These are phyloP conservation scores for Ilyonectria sp. DNA, from an alignment of 2,329 filamentous ascomycete genomes.

Conservation along the genomic window DNA sequence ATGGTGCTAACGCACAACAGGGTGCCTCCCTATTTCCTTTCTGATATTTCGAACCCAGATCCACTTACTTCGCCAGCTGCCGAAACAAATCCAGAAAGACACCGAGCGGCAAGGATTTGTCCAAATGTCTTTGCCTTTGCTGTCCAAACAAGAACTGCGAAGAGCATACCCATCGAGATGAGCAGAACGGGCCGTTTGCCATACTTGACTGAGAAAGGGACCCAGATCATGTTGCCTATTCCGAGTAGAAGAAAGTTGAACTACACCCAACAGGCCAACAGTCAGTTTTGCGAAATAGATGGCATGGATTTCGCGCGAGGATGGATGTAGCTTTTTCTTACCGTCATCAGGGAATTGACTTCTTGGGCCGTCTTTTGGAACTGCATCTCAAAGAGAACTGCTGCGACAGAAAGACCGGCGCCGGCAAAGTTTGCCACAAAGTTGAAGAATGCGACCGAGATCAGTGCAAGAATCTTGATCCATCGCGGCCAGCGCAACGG, in stretches of 20 bases:
- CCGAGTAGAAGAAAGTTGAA: conserved; percentile 20
- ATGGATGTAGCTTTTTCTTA: neutral
- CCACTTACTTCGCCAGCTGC: conserved; percentile 13
- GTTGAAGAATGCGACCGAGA: conserved; percentile 11
- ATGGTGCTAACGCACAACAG: neutral
- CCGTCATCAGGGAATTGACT: conserved; percentile 17
- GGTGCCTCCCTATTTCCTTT: neutral
- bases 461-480: conserved; percentile 7
- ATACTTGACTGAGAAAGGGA: conserved; percentile 14
- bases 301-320: too few species aligned
- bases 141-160: conserved; percentile 9
- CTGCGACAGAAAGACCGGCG: conserved; percentile 4
- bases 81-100: conserved; percentile 11
- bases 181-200: conserved; percentile 14
- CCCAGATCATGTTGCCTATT: conserved; percentile 18
- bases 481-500: conserved; percentile 12
- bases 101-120: conserved; percentile 8
- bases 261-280: neutral
- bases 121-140: conserved; percentile 7
- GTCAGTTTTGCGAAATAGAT: neutral
- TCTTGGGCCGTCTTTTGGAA: conserved; percentile 9
- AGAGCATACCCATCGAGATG: conserved; percentile 1
- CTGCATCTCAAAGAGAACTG: conserved; percentile 4
- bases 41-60: neutral
- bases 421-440: conserved; percentile 20